A percentile compares a stretch with the other conserved stretches of the same genome.
Evolutionary conservation across 108 stramenopile genomes (phyloP).

Genomic region (Heterococcus sp.): DNA sequence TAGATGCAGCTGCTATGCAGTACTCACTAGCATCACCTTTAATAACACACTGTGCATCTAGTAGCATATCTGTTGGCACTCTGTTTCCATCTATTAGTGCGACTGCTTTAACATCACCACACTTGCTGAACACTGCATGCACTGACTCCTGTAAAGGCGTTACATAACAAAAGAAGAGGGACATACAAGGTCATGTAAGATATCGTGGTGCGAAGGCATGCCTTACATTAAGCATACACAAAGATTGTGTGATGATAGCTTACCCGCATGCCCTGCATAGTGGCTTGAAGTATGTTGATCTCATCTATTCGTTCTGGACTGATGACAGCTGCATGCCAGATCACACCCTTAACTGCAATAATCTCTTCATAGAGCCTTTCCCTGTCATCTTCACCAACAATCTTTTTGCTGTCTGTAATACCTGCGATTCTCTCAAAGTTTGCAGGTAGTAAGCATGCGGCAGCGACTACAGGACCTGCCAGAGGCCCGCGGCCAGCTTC

Average conservation of each 20-base stretch:
- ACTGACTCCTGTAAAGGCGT: too few species aligned
- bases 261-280: slow-evolving; percentile 79
- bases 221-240: too few species aligned
- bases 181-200: too few species aligned
- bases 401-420: slow-evolving; percentile 83
- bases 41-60: too few species aligned
- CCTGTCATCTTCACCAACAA: slow-evolving; percentile 68
- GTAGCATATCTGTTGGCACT: too few species aligned
- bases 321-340: slow-evolving; percentile 74
- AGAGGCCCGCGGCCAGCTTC: slow-evolving; percentile 97
- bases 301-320: slow-evolving; percentile 85
- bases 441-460: slow-evolving; percentile 43
- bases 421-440: slow-evolving; percentile 56
- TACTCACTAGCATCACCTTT: too few species aligned
- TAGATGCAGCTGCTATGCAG: too few species aligned
- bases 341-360: slow-evolving; percentile 53
- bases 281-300: slow-evolving; percentile 95
- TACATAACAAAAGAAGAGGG: too few species aligned
- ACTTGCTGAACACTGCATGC: too few species aligned
- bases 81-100: too few species aligned
- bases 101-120: too few species aligned
- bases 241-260: slow-evolving; percentile 6
- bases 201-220: too few species aligned
- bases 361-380: slow-evolving; percentile 25
- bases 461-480: slow-evolving; percentile 62